Evolutionary conservation across 306 rosid species (phyloP).

Genomic region (Inga oerstediana): DNA sequence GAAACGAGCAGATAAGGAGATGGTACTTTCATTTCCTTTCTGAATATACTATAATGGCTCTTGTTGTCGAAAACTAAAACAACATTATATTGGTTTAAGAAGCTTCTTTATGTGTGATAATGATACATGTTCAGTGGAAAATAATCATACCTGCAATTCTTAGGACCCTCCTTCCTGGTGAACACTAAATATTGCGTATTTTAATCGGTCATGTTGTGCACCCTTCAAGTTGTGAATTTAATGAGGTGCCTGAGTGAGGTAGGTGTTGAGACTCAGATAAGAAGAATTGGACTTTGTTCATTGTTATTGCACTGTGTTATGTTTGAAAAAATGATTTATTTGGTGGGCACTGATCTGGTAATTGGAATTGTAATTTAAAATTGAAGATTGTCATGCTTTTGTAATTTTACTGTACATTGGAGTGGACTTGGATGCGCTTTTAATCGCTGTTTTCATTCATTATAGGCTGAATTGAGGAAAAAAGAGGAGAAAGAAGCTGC

Average conservation of each 20-base stretch:
- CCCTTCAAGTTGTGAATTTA: constrained; percentile 4
- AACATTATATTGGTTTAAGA: constrained; percentile 13
- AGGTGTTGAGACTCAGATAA: constrained; percentile 20
- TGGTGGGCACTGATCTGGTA: constrained; percentile 15
- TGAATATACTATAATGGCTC: constrained; percentile 26
- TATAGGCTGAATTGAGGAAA: constrained; percentile 86
- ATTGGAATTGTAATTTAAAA: constrained; percentile 19
- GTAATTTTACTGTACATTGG: constrained; percentile 20
- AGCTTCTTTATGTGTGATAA: constrained; percentile 12
- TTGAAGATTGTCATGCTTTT: constrained; percentile 15
- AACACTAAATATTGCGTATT: constrained; percentile 22
- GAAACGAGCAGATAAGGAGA: constrained; percentile 96
- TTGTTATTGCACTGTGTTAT: constrained; percentile 26
- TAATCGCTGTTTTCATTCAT: constrained; percentile 25
- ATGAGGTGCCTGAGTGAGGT: constrained; percentile 24
- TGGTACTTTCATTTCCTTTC: constrained; percentile 56
- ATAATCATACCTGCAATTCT: constrained; percentile 11
- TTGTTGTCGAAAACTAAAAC: constrained; percentile 21
- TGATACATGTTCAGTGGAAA: constrained; percentile 22
- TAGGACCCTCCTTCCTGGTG: not conserved
- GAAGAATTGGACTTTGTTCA: constrained; percentile 22
- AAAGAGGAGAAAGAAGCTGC: constrained; percentile 98
- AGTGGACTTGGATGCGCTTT: constrained; percentile 15
- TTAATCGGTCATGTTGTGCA: constrained; percentile 22
- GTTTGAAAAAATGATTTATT: constrained; percentile 11